A percentile compares a stretch with the other conserved stretches of the same genome.
Conservation (phyloP, 441 rosid species). For the Breynia disticha region DNA sequence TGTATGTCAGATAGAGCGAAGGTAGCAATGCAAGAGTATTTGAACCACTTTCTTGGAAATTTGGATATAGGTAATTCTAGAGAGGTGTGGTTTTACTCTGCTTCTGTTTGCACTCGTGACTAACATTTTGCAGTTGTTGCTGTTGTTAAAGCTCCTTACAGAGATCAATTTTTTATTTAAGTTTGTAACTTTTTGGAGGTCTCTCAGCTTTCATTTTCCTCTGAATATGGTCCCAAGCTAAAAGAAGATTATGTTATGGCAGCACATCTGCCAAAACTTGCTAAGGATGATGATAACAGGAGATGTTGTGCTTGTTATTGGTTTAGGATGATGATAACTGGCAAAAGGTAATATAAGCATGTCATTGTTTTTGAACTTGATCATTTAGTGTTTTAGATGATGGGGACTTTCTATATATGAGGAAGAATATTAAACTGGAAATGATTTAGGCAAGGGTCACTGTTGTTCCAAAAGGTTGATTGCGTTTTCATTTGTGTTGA, state of each 20-base stretch:
- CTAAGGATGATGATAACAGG: constrained; percentile 48
- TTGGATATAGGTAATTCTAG: constrained; percentile 90
- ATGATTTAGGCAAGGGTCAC: background rate
- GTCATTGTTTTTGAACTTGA: constrained; percentile 1
- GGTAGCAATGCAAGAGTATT: constrained; percentile 93
- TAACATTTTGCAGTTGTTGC: background rate
- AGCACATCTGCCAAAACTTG: constrained; percentile 75
- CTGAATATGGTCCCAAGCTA: constrained; percentile 96
- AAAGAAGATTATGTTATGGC: constrained; percentile 94
- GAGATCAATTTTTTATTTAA: constrained; percentile 23
- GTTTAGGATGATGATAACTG: constrained; percentile 92
- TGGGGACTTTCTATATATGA: background rate
- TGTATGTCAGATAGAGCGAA: constrained; percentile 87
- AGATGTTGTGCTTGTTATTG: constrained; percentile 71
- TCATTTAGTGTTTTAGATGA: background rate
- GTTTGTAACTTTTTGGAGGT: constrained; percentile 99
- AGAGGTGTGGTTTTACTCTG: constrained; percentile 48
- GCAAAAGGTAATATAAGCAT: constrained; percentile 72
- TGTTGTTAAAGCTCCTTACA: background rate
- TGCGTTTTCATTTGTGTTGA: background rate
- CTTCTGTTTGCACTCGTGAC: background rate
- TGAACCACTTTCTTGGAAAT: constrained; percentile 91
- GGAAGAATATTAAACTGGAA: background rate
- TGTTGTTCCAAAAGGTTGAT: background rate
- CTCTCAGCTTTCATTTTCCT: constrained; percentile 85